Evolutionary conservation across 495 filamentous ascomycete genomes (phyloP).

Genomic region (Platismatia glauca): DNA sequence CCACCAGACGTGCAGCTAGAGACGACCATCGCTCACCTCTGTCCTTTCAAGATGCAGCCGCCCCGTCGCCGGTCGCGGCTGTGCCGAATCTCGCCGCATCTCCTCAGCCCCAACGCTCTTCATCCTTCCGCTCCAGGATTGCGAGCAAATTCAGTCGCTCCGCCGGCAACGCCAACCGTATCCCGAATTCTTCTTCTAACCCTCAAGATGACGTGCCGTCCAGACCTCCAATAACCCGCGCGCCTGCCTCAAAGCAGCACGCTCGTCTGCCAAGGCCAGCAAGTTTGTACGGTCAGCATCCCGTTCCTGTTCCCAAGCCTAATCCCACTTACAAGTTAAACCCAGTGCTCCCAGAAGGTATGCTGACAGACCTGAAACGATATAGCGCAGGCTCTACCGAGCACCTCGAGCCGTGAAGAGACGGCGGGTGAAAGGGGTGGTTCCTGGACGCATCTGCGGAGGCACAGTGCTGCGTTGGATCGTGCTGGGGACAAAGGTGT

Average conservation of each 20-base stretch:
- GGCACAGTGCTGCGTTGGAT: conserved; percentile 15
- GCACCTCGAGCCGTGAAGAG: conserved; percentile 11
- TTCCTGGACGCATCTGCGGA: not conserved
- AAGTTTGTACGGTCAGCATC: conserved; percentile 18
- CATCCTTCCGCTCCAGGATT: conserved; percentile 6
- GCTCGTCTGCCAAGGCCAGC: conserved; percentile 9
- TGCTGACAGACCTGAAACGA: conserved; percentile 10
- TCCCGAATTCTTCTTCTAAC: not conserved
- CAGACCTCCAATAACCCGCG: conserved; percentile 2
- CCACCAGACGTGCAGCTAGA: not conserved
- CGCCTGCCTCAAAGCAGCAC: not conserved
- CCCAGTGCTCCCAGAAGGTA: conserved; percentile 10
- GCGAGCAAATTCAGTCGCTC: conserved; percentile 9
- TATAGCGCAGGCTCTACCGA: conserved; percentile 12
- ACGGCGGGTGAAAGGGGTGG: not conserved
- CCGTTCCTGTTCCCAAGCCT: not conserved
- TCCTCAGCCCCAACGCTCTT: conserved; percentile 3
- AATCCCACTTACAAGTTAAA: not conserved
- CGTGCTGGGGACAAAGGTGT: conserved; percentile 1
- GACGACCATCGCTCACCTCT: conserved; percentile 6
- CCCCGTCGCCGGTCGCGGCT: not conserved
- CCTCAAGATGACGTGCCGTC: conserved; percentile 3
- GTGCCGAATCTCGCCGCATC: not conserved
- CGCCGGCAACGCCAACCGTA: conserved; percentile 1
- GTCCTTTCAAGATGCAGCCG: not conserved